These are phyloP conservation scores for Tetrahymena elliotti DNA, from an alignment of 73 alveolate genomes.

Conservation along the genomic window DNA sequence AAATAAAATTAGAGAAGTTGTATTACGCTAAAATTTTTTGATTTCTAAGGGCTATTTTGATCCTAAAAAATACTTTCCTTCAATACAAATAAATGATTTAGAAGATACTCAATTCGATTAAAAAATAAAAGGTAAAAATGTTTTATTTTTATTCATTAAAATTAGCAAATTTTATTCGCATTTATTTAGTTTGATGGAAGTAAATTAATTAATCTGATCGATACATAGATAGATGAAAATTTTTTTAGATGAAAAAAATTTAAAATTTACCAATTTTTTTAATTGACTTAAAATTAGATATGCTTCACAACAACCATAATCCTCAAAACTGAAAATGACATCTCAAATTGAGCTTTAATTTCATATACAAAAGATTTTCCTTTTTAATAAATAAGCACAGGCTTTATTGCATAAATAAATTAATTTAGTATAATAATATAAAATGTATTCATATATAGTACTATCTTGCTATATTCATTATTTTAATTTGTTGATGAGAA, in stretches of 20 bases:
- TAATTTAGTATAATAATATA: too few relatives aligned
- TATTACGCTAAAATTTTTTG: constrained; percentile 26
- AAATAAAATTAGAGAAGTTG: constrained; percentile 37
- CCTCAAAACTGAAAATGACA: neutral
- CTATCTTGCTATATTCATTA: neutral
- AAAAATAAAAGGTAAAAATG: neutral
- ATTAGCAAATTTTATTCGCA: too few relatives aligned
- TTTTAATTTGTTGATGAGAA: too few relatives aligned
- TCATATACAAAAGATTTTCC: neutral
- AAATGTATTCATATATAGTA: neutral
- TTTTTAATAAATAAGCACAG: neutral
- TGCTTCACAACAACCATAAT: neutral
- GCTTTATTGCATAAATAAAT: neutral
- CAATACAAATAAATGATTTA: neutral
- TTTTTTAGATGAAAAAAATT: neutral
- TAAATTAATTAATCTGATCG: neutral
- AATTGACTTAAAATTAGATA: neutral
- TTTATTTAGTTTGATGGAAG: neutral
- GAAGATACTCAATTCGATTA: neutral
- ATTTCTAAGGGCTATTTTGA: constrained; percentile 30
- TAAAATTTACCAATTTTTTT: neutral
- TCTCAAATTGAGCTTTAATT: neutral
- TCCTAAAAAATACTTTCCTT: neutral
- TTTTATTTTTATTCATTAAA: neutral
- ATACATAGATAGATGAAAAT: neutral